These are phyloP conservation scores for Physcomitrellopsis africana DNA, from an alignment of 225 moss, liverwort and hornwort species.

Conservation along the genomic window DNA sequence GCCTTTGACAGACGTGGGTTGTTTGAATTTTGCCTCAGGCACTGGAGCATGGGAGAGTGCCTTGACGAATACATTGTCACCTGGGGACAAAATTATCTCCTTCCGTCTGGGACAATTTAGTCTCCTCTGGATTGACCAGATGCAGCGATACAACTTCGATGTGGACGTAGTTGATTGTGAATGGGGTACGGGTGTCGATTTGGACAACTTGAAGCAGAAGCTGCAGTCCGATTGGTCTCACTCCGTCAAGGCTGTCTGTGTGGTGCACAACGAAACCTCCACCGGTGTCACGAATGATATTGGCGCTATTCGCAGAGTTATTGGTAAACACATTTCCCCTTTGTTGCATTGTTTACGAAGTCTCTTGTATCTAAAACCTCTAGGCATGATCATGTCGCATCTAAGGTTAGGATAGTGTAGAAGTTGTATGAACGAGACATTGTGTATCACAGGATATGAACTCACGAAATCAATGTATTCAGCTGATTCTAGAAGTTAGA, in stretches of 20 bases:
- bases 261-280: conserved; percentile 96
- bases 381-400: neutral
- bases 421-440: neutral
- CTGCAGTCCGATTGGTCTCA: conserved; percentile 57
- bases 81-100: conserved; percentile 87
- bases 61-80: conserved; percentile 88
- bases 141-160: conserved; percentile 86
- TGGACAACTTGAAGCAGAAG: conserved; percentile 59
- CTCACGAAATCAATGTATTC: neutral
- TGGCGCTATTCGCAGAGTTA: conserved; percentile 68
- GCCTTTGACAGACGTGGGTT: neutral
- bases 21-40: conserved; percentile 38
- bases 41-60: conserved; percentile 99
- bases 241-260: conserved; percentile 73
- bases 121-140: conserved; percentile 90
- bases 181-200: conserved; percentile 82
- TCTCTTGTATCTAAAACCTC: neutral
- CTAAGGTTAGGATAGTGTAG: neutral
- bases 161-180: conserved; percentile 88
- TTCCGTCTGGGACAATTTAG: conserved; percentile 87
- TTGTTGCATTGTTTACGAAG: neutral
- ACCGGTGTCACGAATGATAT: conserved; percentile 96
- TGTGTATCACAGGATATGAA: neutral
- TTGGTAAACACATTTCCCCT: conserved; percentile 37
- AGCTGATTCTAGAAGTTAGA: neutral